Conservation (phyloP, 495 filamentous ascomycete species). For the Annulohypoxylon nitens region DNA sequence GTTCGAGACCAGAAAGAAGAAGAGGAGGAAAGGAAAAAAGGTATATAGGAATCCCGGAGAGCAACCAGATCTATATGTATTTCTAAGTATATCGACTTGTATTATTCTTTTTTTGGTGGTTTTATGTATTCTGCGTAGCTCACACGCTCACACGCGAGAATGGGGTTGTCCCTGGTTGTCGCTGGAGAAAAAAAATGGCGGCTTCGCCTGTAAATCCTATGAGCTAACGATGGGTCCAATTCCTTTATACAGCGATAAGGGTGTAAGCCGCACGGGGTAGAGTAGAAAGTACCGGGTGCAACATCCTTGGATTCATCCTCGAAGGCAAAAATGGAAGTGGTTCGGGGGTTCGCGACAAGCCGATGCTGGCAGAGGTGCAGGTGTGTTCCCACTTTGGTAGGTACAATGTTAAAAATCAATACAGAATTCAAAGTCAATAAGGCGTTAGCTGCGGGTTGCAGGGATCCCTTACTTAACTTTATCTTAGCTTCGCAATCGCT, state of each 20-base stretch:
- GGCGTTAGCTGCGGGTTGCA: neutral
- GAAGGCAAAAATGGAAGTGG: conserved; percentile 9
- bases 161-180: conserved; percentile 7
- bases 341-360: conserved; percentile 11
- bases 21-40: conserved; percentile 3
- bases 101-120: neutral
- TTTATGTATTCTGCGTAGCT: conserved; percentile 1
- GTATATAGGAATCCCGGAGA: conserved; percentile 9
- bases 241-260: conserved; percentile 27
- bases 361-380: conserved; percentile 6
- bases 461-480: neutral
- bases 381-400: conserved; percentile 16
- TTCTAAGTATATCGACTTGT: conserved; percentile 4
- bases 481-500: conserved; percentile 30
- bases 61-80: conserved; percentile 30
- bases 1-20: conserved; percentile 27
- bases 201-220: conserved; percentile 11
- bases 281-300: conserved; percentile 3
- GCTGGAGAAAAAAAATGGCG: conserved; percentile 3
- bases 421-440: neutral
- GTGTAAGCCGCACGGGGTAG: conserved; percentile 16
- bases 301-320: conserved; percentile 9
- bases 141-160: conserved; percentile 5
- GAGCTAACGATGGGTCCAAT: conserved; percentile 14
- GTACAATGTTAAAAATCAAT: conserved; percentile 15